Conservation (phyloP, 345 rosid species). For the Rhodamnia argentea region DNA sequence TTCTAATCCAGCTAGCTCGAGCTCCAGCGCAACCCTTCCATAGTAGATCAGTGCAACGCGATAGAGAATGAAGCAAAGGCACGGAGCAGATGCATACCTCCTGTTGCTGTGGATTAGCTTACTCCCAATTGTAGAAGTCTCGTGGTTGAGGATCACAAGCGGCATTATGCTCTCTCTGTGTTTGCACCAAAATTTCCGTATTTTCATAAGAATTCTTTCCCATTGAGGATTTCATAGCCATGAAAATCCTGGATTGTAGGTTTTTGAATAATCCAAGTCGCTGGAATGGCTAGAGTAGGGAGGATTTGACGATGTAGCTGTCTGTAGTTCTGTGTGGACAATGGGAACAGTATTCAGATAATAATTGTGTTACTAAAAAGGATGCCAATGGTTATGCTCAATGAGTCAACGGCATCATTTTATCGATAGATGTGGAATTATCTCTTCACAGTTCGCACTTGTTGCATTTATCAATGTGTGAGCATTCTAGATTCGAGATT, state of each 20-base stretch:
- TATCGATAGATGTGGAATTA: neutral
- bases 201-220: neutral
- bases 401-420: too few species aligned
- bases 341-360: neutral
- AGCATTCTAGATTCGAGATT: too few species aligned
- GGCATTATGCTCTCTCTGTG: neutral
- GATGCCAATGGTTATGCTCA: neutral
- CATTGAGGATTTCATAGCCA: neutral
- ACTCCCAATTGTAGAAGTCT: neutral
- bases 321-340: neutral
- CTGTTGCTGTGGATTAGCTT: neutral
- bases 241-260: neutral
- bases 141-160: neutral
- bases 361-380: neutral
- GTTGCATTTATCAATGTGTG: too few species aligned
- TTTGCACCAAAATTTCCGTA: neutral
- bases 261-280: neutral
- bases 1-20: neutral
- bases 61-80: neutral
- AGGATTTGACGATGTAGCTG: neutral
- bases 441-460: neutral
- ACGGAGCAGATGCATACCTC: neutral
- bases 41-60: neutral
- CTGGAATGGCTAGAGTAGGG: neutral
- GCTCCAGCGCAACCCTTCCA: neutral